Evolutionary conservation across 2,329 filamentous ascomycete species (phyloP), one percentile per base, ranked within the genome.

Genomic region (Fusarium xylarioides): DNA sequence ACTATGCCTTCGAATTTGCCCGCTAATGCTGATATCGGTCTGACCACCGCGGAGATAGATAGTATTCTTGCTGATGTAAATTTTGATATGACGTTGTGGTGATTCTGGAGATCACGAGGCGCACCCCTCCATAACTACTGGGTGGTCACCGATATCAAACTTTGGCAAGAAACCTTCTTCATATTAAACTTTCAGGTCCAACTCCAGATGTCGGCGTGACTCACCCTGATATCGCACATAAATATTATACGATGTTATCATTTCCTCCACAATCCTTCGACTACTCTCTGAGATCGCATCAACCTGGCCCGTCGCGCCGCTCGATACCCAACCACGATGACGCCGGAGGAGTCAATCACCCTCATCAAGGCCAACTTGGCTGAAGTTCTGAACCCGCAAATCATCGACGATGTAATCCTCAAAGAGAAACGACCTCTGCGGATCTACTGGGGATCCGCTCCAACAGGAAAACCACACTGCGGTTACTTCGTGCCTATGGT

Each of bases 401-500:
- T 68, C 0, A 61, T 68, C 35, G 47, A 55, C 14, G 2, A 54
- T 62, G 35, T 62, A 0, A 26, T 68, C 2, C 12, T 67, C 1
- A 55, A 44, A 4, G 11, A 35, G 6, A 14, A 21, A 0, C n/a
- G 42, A 16, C 42, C 42, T 0, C 42, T 68, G 0, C 26, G 16
- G 0, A 4, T 68, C 21, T 67, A 68, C 30, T 68, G 63, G 65
- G 65, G 65, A 14, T 54, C 54, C 2, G 65, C 54, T 0, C 44
- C 65, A 2, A 67, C 65, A 1, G 63, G 63, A 28, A 67, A 61
- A 5, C 54, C 42, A 2, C 63, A 68, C 16, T 68, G 63, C 11
- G 65, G 63, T 0, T 68, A 67, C 35, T 68, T 67, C 4, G 63
- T 62, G 0, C 42, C 65, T 0, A 61, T 62, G 32, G 54, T 44